A percentile compares a stretch with the other conserved stretches of the same genome.
phyloP scores from a whole-genome alignment of 148 eudicot species.

The Fagopyrum esculentum region DNA sequence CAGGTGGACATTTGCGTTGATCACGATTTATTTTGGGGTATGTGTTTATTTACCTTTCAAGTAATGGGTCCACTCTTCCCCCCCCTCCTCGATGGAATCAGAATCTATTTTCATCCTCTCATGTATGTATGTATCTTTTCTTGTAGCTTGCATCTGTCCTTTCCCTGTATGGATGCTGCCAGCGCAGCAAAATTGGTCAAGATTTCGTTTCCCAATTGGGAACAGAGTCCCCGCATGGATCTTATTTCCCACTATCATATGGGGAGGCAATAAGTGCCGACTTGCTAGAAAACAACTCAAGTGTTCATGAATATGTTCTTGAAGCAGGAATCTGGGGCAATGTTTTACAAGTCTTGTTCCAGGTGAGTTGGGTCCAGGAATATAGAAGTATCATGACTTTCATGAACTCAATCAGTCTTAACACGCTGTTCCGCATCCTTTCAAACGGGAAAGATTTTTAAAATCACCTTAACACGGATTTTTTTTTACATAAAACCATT shows the following conservation, averaged over 20 bases:
- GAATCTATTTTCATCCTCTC: constrained; percentile 1
- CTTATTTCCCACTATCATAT: constrained; percentile 29
- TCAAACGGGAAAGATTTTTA: too few species aligned
- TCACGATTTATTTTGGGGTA: constrained; percentile 63
- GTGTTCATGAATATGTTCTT: constrained; percentile 11
- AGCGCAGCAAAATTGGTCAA: constrained; percentile 20
- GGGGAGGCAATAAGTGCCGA: constrained; percentile 16
- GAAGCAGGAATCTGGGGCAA: constrained; percentile 22
- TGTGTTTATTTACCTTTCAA: constrained; percentile 6
- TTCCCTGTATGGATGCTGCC: constrained; percentile 45
- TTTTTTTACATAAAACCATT: neutral
- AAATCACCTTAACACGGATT: too few species aligned
- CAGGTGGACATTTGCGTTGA: constrained; percentile 69
- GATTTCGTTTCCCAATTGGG: neutral
- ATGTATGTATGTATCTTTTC: neutral
- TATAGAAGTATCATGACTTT: neutral
- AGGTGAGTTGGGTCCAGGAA: constrained; percentile 26
- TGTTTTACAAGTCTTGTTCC: constrained; percentile 45
- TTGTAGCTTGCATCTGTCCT: constrained; percentile 49
- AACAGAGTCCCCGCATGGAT: constrained; percentile 28
- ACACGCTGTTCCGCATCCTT: neutral
- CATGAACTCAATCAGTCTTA: neutral
- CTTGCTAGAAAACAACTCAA: constrained; percentile 4
- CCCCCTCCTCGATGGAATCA: neutral
- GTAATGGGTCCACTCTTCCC: neutral